A percentile compares a stretch with the other conserved stretches of the same genome.
Evolutionary conservation across 345 rosid species (phyloP).

Genomic region (Citrus mangshanensis): DNA sequence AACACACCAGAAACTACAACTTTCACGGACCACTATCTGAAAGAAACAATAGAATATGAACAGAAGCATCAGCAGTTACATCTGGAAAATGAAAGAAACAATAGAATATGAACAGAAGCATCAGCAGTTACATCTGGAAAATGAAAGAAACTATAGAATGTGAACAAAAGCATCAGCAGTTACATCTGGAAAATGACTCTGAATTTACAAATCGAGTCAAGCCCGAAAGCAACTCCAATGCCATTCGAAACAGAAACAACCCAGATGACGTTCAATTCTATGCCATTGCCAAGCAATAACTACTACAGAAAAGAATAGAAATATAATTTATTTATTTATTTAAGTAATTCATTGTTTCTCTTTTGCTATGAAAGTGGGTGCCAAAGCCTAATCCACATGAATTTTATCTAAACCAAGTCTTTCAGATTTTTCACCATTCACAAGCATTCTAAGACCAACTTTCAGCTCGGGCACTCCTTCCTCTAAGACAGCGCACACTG

Average conservation of each 20-base stretch:
- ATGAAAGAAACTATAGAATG: neutral
- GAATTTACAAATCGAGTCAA: neutral
- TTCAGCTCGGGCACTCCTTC: slow-evolving; percentile 82
- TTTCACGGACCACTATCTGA: neutral
- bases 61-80: no score
- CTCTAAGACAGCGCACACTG: slow-evolving; percentile 75
- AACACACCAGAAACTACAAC: neutral
- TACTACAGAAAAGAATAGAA: neutral
- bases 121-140: neutral
- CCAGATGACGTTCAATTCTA: neutral
- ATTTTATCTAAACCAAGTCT: slow-evolving; percentile 48
- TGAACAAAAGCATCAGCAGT: no score
- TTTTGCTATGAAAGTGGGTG: neutral
- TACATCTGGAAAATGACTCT: neutral
- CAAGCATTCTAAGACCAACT: slow-evolving; percentile 72
- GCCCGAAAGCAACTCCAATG: neutral
- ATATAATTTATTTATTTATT: neutral
- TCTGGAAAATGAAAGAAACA: neutral
- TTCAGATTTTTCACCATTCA: slow-evolving; percentile 37
- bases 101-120: no score
- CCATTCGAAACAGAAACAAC: neutral
- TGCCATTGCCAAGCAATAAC: neutral
- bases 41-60: neutral
- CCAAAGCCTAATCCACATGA: slow-evolving; percentile 29
- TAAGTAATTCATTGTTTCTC: neutral